Base-by-base conservation (phyloP, 78 protist species). In the Dictyostelium intermedium region DNA sequence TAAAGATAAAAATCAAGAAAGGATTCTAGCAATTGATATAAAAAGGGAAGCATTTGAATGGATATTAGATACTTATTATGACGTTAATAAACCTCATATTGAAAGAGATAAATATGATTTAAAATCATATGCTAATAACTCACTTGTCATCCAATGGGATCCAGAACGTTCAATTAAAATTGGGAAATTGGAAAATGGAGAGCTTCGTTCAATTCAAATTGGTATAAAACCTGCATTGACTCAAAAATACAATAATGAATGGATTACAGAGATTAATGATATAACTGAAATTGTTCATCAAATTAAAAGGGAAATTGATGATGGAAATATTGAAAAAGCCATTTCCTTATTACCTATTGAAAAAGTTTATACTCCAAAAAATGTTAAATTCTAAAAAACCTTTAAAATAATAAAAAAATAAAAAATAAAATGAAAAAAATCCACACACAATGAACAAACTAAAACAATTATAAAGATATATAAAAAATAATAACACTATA, bases 151-250 rank as follows among this genome's bases (percentile, higher is more conserved):
- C 1, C 92, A 86, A 77, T 86, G 92, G 92, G 92, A 86, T 60
- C 92, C 92, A 23, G 92, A 76, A 30, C 78, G 78, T 60, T 14
- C 47, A 23, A 35, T 77, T 8, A 56, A 86, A 16, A 32, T 86
- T 1, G 69, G 61, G 7, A 77, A 56, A 63, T 5, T 86, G 1
- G 50, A 34, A 30, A 18, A 45, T 47, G 84, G 77, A 20, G 70
- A 61, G 5, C 14, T 60, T 32, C 14, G 84, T n/a, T 76, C 92
- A 27, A 86, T 86, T n/a, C 92, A 86, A 86, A 86, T 86, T 14
- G 92, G 92, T 53, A 43, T 86, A 10, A 60, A 63, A 34, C 23
- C 43, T 7, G 18, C 0, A 6, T n/a, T 27, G 7, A 79, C 78
- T 18, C n/a, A 63, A 35, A 32, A 76, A 45, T 86, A 56, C 20